Percentiles rank a stretch among this genome's conserved stretches.
Conservation (phyloP, 23 red algal genomes). For the Gracilaria gracilis region DNA sequence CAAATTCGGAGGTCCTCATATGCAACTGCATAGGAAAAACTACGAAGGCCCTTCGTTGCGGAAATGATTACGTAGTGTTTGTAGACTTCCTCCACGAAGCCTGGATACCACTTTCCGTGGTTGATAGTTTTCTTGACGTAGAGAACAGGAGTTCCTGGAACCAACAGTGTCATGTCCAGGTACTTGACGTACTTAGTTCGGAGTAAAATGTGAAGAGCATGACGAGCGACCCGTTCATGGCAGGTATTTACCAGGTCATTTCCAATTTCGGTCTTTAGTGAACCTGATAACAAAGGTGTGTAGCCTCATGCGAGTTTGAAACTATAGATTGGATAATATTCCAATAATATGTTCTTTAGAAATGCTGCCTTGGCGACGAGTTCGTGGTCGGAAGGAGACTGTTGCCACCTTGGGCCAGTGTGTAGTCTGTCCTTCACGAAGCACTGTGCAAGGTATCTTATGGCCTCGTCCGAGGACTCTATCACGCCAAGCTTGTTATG, state of each 20-base stretch:
- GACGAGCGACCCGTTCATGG: conserved; percentile 3
- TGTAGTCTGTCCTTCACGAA: background rate
- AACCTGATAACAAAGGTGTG: conserved; percentile 6
- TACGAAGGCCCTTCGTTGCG: background rate
- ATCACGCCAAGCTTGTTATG: too few species aligned
- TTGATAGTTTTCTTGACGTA: background rate
- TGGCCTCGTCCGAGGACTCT: too few species aligned
- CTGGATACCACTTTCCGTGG: background rate
- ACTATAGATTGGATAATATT: background rate
- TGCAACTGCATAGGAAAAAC: background rate
- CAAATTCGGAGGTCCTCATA: background rate
- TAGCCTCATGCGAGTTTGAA: conserved; percentile 47
- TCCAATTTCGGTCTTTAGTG: background rate
- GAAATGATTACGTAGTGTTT: background rate
- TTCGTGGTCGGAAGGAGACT: background rate
- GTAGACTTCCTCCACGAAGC: background rate
- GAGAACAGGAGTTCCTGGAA: conserved; percentile 18
- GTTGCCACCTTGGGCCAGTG: background rate
- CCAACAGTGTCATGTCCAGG: background rate
- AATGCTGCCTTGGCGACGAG: background rate
- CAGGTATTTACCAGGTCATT: background rate
- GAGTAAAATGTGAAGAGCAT: background rate
- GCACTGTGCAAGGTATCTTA: too few species aligned
- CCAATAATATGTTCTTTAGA: background rate
- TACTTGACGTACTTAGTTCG: background rate